Evolutionary conservation across 2,329 filamentous ascomycete species (phyloP).

Genomic region (Bimuria novae-zelandiae): DNA sequence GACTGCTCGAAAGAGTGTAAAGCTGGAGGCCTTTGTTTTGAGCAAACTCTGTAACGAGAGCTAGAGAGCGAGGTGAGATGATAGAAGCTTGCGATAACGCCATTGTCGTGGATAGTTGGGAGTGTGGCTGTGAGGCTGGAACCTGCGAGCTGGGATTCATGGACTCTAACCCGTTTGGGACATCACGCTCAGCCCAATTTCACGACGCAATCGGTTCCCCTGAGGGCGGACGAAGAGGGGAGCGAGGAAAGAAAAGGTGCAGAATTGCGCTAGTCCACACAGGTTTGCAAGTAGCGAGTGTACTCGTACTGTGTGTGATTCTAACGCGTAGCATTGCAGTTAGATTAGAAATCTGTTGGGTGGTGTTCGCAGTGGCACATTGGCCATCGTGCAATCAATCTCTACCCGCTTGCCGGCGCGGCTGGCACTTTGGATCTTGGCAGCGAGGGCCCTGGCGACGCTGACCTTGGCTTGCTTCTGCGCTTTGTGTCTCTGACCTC

Average conservation of each 20-base stretch:
- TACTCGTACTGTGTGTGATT: background rate
- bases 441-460: slow-evolving; percentile 14
- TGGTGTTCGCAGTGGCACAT: too few relatives aligned
- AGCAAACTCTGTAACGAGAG: background rate
- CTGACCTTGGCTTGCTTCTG: slow-evolving; percentile 22
- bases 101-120: too few relatives aligned
- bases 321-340: too few relatives aligned
- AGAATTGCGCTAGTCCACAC: background rate
- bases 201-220: slow-evolving; percentile 9
- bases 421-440: slow-evolving; percentile 9
- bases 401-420: slow-evolving; percentile 23
- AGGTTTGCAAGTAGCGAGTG: background rate
- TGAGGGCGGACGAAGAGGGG: background rate
- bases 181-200: slow-evolving; percentile 16
- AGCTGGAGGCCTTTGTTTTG: background rate
- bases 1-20: background rate
- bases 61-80: too few relatives aligned
- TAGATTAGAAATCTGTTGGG: too few relatives aligned
- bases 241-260: too few relatives aligned
- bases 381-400: slow-evolving; percentile 4
- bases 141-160: slow-evolving; percentile 10
- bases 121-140: slow-evolving; percentile 16
- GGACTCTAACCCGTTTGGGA: slow-evolving; percentile 10
- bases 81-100: background rate
- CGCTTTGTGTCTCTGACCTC: slow-evolving; percentile 18